These are phyloP conservation scores for Penstemon barbatus DNA, from an alignment of 257 asterid species.

Conservation along the genomic window DNA sequence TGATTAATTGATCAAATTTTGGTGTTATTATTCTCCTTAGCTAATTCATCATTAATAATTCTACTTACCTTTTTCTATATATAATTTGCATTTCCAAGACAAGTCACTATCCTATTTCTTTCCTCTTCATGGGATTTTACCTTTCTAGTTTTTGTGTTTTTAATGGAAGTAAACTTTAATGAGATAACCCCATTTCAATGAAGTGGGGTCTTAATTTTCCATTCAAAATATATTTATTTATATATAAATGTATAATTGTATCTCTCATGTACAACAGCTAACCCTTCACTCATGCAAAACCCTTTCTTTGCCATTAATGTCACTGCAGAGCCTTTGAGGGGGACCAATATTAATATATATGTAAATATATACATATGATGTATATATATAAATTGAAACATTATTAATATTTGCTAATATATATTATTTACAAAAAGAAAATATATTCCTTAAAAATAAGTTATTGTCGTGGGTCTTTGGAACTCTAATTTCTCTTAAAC, in stretches of 20 bases:
- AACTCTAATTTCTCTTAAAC: conserved; percentile 44
- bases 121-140: conserved; percentile 24
- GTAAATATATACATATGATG: neutral
- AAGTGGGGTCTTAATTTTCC: conserved; percentile 27
- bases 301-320: conserved; percentile 45
- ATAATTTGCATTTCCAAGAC: conserved; percentile 36
- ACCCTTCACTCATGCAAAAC: conserved; percentile 42
- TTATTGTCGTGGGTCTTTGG: neutral
- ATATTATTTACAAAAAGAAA: too few species aligned
- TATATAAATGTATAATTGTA: conserved; percentile 14
- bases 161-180: conserved; percentile 25
- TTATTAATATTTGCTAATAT: too few species aligned
- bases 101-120: conserved; percentile 40
- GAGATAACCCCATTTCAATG: conserved; percentile 32
- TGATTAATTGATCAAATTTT: conserved; percentile 29
- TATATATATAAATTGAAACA: neutral
- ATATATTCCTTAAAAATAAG: too few species aligned
- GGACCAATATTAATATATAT: conserved; percentile 36
- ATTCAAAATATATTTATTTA: conserved; percentile 16
- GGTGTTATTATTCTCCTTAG: conserved; percentile 34
- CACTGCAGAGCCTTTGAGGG: conserved; percentile 33
- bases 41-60: conserved; percentile 32
- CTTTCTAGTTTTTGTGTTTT: conserved; percentile 23
- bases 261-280: conserved; percentile 29
- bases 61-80: conserved; percentile 32